Conservation (phyloP, 495 filamentous ascomycete genomes). For the Thozetella sp. region DNA sequence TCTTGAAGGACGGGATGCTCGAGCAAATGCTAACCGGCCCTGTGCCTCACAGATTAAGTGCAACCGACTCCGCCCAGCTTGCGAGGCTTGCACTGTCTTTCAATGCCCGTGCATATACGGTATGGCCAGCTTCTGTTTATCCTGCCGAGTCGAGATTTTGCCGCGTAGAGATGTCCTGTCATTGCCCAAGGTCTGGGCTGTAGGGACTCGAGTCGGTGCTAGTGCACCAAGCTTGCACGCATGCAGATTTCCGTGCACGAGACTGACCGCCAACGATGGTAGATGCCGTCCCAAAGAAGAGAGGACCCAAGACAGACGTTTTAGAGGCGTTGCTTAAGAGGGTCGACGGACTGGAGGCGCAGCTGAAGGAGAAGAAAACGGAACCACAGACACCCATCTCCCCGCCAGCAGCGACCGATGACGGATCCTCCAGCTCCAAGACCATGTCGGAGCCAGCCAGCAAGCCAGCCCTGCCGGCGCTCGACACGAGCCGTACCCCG, state of each 20-base stretch:
- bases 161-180: not conserved
- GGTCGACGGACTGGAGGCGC: conserved; percentile 81
- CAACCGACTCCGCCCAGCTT: conserved; percentile 80
- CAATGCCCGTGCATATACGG: conserved; percentile 88
- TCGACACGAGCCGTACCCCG: conserved; percentile 2
- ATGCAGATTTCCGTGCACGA: not conserved
- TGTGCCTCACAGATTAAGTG: conserved; percentile 76
- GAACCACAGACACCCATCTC: conserved; percentile 38
- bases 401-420: conserved; percentile 12
- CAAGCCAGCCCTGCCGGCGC: conserved; percentile 1
- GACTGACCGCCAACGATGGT: conserved; percentile 5
- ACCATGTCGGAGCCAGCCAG: conserved; percentile 1
- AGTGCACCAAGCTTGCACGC: not conserved
- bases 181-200: not conserved
- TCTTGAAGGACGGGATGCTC: not conserved
- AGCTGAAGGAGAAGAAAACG: conserved; percentile 67
- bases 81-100: conserved; percentile 87
- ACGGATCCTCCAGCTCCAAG: conserved; percentile 14
- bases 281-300: conserved; percentile 89
- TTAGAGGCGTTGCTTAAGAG: conserved; percentile 81
- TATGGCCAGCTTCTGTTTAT: conserved; percentile 35
- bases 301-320: conserved; percentile 87
- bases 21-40: conserved; percentile 10
- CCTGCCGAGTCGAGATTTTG: not conserved
- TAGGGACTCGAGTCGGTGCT: not conserved